A percentile compares a stretch with the other conserved stretches of the same genome.
Evolutionary conservation across 2,329 filamentous ascomycete species (phyloP).

Genomic region (Pseudogymnoascus verrucosus): DNA sequence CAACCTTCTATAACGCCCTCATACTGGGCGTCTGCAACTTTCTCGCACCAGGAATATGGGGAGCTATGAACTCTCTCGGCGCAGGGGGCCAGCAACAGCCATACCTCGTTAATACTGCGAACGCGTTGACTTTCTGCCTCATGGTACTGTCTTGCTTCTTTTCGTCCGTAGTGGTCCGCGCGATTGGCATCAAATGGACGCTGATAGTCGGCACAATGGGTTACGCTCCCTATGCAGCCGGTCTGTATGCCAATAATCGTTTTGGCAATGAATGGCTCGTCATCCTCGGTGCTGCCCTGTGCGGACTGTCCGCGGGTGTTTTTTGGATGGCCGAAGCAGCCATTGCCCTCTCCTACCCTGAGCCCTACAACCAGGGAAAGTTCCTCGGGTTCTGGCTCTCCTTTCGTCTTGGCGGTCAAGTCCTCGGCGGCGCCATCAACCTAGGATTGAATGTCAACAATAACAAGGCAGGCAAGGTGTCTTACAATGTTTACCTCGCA

Average conservation of each 20-base stretch:
- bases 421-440: constrained; percentile 65
- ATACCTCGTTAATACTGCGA: constrained; percentile 58
- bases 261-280: constrained; percentile 63
- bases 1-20: constrained; percentile 64
- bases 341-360: constrained; percentile 64
- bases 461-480: constrained; percentile 54
- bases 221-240: constrained; percentile 64
- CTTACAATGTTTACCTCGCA: constrained; percentile 58
- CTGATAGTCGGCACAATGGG: constrained; percentile 66
- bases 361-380: constrained; percentile 57
- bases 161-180: constrained; percentile 53
- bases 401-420: constrained; percentile 52
- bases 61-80: constrained; percentile 64
- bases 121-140: constrained; percentile 62
- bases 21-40: constrained; percentile 66
- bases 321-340: constrained; percentile 73
- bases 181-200: constrained; percentile 62
- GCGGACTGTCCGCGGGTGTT: constrained; percentile 52
- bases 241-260: constrained; percentile 64
- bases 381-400: constrained; percentile 62
- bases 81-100: constrained; percentile 59
- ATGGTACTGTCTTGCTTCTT: constrained; percentile 67
- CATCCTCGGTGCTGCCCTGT: constrained; percentile 59
- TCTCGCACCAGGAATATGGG: constrained; percentile 63
- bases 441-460: constrained; percentile 55